Conservation (phyloP, 169 alveolate genomes). For the Theileria sp. region DNA sequence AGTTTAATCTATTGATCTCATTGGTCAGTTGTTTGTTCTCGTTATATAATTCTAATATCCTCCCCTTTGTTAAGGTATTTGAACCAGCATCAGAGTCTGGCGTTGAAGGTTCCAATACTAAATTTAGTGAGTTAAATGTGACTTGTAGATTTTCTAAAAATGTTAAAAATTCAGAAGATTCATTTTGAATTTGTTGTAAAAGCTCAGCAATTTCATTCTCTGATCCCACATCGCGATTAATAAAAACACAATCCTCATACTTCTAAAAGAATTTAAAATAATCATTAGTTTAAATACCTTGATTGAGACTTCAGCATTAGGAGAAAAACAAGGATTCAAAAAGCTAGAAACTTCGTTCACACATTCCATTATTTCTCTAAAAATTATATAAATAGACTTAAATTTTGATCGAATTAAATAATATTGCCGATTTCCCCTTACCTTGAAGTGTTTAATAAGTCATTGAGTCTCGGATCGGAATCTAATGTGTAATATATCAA, state of each 20-base stretch:
- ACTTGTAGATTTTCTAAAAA: constrained; percentile 7
- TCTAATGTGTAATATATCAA: not conserved
- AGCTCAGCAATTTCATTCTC: constrained; percentile 29
- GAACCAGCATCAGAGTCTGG: not conserved
- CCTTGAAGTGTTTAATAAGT: constrained; percentile 12
- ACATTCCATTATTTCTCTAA: constrained; percentile 18
- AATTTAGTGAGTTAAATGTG: not conserved
- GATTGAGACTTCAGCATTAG: not conserved
- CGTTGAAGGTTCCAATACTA: not conserved
- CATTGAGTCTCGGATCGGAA: not conserved
- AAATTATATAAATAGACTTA: not conserved
- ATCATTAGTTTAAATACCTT: constrained; percentile 28
- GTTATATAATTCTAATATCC: not conserved
- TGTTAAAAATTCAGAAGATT: constrained; percentile 5
- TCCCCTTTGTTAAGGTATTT: not conserved
- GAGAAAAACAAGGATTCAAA: constrained; percentile 16
- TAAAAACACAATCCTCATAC: constrained; percentile 34
- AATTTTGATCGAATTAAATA: not conserved
- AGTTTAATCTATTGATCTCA: not conserved
- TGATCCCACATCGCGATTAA: constrained; percentile 9
- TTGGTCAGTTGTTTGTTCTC: not conserved
- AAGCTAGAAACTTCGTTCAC: constrained; percentile 20
- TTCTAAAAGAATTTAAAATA: not conserved
- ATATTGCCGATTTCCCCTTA: not conserved
- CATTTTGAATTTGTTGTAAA: constrained; percentile 22